Percentiles rank a stretch among this genome's conserved stretches.
These are phyloP conservation scores for Mortierella sp. DNA, from an alignment of 371 early-diverging fungal genomes.

Conservation along the genomic window DNA sequence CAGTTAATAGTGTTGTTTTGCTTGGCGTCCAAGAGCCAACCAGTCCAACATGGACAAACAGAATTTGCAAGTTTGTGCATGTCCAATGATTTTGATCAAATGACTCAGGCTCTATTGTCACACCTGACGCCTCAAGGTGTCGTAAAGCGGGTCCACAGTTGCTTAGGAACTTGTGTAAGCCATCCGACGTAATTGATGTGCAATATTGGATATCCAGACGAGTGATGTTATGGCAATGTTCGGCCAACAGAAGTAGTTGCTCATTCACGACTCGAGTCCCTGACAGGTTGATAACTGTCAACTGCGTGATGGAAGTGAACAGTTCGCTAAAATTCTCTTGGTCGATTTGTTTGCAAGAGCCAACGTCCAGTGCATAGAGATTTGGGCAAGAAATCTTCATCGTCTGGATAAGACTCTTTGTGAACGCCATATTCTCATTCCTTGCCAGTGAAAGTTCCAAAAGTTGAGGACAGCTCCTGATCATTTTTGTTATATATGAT, in stretches of 20 bases:
- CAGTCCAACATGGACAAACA: slow-evolving; percentile 47
- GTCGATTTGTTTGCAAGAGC: slow-evolving; percentile 42
- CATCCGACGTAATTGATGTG: slow-evolving; percentile 35
- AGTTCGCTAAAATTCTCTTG: slow-evolving; percentile 19
- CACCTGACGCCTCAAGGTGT: slow-evolving; percentile 46
- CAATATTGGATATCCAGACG: slow-evolving; percentile 53
- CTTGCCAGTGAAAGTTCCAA: slow-evolving; percentile 50
- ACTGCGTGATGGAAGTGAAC: slow-evolving; percentile 22
- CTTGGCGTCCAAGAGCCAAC: neutral
- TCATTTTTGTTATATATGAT: slow-evolving; percentile 19
- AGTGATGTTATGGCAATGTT: slow-evolving; percentile 28
- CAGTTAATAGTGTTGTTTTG: neutral
- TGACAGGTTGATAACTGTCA: slow-evolving; percentile 43
- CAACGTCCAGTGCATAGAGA: slow-evolving; percentile 52
- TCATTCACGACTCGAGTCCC: slow-evolving; percentile 38
- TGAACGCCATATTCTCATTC: slow-evolving; percentile 28
- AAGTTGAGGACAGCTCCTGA: slow-evolving; percentile 34
- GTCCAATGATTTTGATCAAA: slow-evolving; percentile 43
- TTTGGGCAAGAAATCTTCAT: slow-evolving; percentile 26
- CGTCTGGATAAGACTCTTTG: slow-evolving; percentile 6
- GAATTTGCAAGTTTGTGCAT: slow-evolving; percentile 41
- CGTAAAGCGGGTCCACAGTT: slow-evolving; percentile 23
- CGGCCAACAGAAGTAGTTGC: slow-evolving; percentile 29
- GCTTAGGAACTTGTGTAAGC: slow-evolving; percentile 39
- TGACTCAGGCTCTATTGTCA: slow-evolving; percentile 33